These are phyloP conservation scores for Micromonas commoda DNA, from an alignment of 139 green algal genomes.

Conservation along the genomic window DNA sequence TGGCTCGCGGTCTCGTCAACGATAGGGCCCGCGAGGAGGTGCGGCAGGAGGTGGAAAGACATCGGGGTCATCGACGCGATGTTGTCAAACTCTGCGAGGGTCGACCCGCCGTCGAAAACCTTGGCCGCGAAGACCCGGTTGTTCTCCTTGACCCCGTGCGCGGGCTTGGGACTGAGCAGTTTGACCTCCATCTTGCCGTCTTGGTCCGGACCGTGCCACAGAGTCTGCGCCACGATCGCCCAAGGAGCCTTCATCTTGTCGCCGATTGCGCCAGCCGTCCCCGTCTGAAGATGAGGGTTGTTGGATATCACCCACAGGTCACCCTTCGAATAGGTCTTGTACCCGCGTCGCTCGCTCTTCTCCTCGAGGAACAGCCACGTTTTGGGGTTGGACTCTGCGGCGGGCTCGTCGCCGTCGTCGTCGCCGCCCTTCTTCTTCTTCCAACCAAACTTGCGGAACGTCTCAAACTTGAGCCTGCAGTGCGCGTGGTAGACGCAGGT, in stretches of 20 bases:
- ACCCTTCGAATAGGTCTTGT: constrained; percentile 4
- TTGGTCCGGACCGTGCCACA: constrained; percentile 22
- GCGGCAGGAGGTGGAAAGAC: neutral
- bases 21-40: neutral
- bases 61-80: neutral
- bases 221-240: neutral
- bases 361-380: neutral
- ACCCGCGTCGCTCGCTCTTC: neutral
- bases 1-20: neutral
- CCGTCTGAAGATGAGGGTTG: too few relatives aligned
- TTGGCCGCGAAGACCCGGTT: neutral
- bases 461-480: neutral
- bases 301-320: constrained; percentile 17
- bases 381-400: neutral
- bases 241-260: neutral
- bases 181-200: constrained; percentile 21
- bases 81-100: neutral
- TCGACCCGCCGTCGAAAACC: neutral
- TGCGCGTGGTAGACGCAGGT: neutral
- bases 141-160: neutral
- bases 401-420: neutral
- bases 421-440: neutral
- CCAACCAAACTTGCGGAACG: neutral
- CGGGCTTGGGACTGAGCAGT: constrained; percentile 4
- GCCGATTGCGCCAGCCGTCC: too few relatives aligned